phyloP scores from a whole-genome alignment of 306 rosid species.

The Urtica urens region DNA sequence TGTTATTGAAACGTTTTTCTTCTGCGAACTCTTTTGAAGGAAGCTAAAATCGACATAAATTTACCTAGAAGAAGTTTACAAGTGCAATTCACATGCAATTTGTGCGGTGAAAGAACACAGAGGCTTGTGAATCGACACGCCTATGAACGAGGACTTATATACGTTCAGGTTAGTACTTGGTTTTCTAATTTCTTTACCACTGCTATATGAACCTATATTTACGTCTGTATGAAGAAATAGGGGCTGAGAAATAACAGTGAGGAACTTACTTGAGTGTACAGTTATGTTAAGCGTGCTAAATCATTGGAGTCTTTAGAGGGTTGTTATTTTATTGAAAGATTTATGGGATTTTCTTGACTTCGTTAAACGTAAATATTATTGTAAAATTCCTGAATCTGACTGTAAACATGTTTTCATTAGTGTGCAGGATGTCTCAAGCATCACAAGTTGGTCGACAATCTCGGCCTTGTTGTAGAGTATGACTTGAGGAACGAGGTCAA shows the following conservation, averaged over 20 bases:
- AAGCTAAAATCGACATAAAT: conserved; percentile 42
- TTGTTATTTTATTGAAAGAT: no score
- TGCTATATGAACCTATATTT: neutral
- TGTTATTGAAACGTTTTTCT: neutral
- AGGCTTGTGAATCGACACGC: conserved; percentile 69
- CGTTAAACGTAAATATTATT: no score
- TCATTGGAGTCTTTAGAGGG: no score
- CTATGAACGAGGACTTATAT: conserved; percentile 63
- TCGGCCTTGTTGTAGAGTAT: conserved; percentile 60
- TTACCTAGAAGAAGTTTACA: conserved; percentile 84
- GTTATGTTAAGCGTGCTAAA: no score
- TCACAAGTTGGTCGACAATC: conserved; percentile 78
- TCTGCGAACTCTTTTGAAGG: conserved; percentile 33
- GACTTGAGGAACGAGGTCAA: conserved; percentile 48
- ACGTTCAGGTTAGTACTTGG: conserved; percentile 52
- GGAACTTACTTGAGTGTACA: no score
- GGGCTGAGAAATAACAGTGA: no score
- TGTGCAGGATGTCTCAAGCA: conserved; percentile 76
- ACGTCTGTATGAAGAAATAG: no score
- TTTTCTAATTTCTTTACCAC: neutral
- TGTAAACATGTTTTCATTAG: conserved; percentile 26
- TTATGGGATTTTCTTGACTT: no score
- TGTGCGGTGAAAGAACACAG: conserved; percentile 69
- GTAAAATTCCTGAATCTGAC: no score
- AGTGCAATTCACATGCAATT: conserved; percentile 65